Evolutionary conservation across 805 yeast species (phyloP), one percentile per base, ranked within the genome.

Genomic region (Lipomyces kockii): DNA sequence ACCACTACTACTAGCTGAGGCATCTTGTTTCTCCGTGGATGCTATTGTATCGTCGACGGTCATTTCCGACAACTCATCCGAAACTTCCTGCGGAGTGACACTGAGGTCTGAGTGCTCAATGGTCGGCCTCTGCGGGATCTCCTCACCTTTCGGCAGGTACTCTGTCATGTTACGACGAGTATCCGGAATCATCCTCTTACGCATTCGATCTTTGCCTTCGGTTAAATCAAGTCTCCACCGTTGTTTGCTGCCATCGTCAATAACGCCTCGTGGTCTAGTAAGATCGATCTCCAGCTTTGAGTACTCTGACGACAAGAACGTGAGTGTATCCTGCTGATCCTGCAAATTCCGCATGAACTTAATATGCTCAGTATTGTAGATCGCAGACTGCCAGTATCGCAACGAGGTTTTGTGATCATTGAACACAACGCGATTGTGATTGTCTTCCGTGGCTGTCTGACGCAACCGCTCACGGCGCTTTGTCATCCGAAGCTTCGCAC

Each of bases 131-230:
- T 17, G 56, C 14, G 25, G 25, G 27, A 65, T 7, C 29, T 68
- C 67, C 22, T 67, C 72, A 11, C 59, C 77, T 62, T 82, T 83
- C 0, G 82, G 76, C 12, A 84, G 72, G 61, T 80, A 80, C 63
- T 84, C 84, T 9, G 83, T 80, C 12, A 81, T 83, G 1, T 82
- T 78, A 6, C 82, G 68, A 53, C 84, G 84, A 65, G 84, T 85
- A 65, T 85, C 87, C 22, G 86, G 84, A 4, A 88, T 76, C 58
- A 91, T 74, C 66, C 90, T 80, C 66, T 83, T 87, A 67, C 93
- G 80, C 85, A 86, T 88, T 70, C 94, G 79, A 71, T 88, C 87
- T 35, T 83, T 80, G 43, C 91, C 90, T 75, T 91, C 97, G 61
- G 88, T 86, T 37, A 84, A 83, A 74, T 90, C 96, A 9, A 91